Conservation (phyloP, 2,329 filamentous ascomycete species). For the Trichoderma sp. region DNA sequence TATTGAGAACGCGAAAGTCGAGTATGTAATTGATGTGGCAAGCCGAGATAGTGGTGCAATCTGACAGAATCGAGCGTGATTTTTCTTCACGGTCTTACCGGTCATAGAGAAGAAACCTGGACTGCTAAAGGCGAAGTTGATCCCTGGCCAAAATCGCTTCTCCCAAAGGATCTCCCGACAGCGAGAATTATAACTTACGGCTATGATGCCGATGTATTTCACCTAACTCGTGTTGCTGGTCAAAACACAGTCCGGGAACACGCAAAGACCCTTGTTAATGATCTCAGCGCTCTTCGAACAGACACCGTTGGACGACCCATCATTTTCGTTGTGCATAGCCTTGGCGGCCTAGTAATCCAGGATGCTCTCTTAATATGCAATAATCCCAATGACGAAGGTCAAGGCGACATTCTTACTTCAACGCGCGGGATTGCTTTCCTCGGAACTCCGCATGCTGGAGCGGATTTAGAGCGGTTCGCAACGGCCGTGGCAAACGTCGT, state of each 20-base stretch:
- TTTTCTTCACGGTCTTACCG: background rate
- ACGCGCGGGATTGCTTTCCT: too few relatives aligned
- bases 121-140: too few relatives aligned
- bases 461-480: too few relatives aligned
- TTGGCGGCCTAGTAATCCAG: too few relatives aligned
- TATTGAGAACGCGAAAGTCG: background rate
- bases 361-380: too few relatives aligned
- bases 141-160: background rate
- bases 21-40: background rate
- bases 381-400: too few relatives aligned
- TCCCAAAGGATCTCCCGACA: background rate
- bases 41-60: background rate
- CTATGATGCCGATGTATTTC: background rate
- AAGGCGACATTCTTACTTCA: too few relatives aligned
- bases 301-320: too few relatives aligned
- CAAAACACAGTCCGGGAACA: background rate
- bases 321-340: too few relatives aligned
- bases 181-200: background rate
- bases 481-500: too few relatives aligned
- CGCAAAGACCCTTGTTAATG: background rate
- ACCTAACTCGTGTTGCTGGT: background rate
- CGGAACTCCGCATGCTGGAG: too few relatives aligned
- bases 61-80: background rate
- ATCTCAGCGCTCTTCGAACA: too few relatives aligned
- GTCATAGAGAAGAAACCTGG: background rate